Base-by-base conservation (phyloP, 176 grass and related monocot genomes). In the Oryza punctata region DNA sequence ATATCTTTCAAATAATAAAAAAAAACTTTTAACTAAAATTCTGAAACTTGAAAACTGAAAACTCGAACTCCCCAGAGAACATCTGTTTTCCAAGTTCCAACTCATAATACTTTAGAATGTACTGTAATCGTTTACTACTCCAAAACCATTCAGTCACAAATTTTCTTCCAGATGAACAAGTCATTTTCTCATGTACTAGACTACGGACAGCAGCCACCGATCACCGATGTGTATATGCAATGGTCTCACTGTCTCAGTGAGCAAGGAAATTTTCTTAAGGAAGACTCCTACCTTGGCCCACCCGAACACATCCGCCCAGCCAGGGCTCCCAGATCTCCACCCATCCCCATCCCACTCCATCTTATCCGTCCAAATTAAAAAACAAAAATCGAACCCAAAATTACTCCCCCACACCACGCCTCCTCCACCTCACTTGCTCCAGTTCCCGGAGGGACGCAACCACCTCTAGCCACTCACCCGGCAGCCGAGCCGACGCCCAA, bases 331-430 rank as follows among this genome's bases (percentile, higher is more conserved):
- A 84, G 47, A 49, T 57, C 15, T 30, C 21, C 4, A 21, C 26
- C 65, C 43, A 40, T 40, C 21, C 18, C 52, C 18, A 8, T 57
- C 16, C 27, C 26, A 52, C 30, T 83, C 80, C 80, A 66, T 82
- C 66, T 83, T 88, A 88, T 84, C 81, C 86, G 87, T 79, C 69
- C 81, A 67, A 16, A 10, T 7, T 3, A 30, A 54, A 24, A n/a
- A 69, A n/a, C n/a, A n/a, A 25, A 78, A 27, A 54, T 18, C 70
- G 8, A 67, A 4, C 73, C 27, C 66, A 18, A 27, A 69, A 69
- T 64, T 47, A 10, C 63, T 30, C 63, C 25, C 10, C 63, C 77
- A 79, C 77, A 47, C 26, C 77, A 47, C 40, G 18, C 47, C 29
- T 12, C 32, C 26, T 10, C 10, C 1, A 3, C 11, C 59, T 41